Conservation (phyloP, 257 asterid species). For the Solanum dulcamara region DNA sequence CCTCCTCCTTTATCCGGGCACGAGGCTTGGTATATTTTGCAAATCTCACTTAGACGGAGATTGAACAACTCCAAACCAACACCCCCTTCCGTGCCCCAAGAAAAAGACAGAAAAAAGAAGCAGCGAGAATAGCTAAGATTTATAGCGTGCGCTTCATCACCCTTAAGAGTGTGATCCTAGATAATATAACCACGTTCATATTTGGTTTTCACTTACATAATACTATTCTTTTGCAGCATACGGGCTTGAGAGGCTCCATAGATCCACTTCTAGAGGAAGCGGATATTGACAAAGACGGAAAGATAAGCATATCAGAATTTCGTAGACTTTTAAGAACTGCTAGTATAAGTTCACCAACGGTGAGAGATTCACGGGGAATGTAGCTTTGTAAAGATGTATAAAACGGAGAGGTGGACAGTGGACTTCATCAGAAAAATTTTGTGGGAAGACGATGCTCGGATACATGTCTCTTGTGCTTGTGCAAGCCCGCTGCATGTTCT, state of each 20-base stretch:
- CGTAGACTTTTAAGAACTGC: constrained; percentile 79
- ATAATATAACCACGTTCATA: background rate
- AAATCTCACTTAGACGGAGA: background rate
- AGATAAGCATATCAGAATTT: constrained; percentile 69
- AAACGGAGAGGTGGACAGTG: background rate
- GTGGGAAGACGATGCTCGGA: background rate
- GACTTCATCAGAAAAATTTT: background rate
- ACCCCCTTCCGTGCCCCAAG: background rate
- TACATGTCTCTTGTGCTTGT: background rate
- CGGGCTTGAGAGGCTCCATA: constrained; percentile 56
- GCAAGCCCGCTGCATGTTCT: background rate
- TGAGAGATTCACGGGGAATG: constrained; percentile 11
- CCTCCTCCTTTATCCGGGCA: background rate
- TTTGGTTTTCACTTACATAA: background rate
- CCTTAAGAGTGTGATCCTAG: background rate
- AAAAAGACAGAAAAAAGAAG: background rate
- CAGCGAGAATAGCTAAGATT: background rate
- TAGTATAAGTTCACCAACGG: constrained; percentile 52
- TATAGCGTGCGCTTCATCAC: background rate
- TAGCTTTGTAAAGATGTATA: constrained; percentile 3
- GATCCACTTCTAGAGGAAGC: constrained; percentile 82
- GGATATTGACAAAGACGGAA: constrained; percentile 78
- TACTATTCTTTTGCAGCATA: constrained; percentile 32
- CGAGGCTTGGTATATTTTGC: background rate
- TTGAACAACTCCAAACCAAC: background rate